Base-by-base conservation (phyloP, 805 yeast species). In the Metschnikowia peoriensis region DNA sequence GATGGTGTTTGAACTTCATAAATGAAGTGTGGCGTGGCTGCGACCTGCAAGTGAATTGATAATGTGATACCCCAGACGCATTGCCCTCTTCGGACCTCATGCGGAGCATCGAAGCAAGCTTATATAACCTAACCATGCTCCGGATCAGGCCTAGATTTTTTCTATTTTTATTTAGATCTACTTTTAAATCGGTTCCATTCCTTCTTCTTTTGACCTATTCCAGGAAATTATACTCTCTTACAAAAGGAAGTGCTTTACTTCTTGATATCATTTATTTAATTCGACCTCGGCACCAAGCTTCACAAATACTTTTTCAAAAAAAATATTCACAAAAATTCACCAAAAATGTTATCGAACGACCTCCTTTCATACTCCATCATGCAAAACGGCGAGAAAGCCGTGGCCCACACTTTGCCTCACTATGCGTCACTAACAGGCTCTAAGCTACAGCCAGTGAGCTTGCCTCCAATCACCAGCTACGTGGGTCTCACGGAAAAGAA, bases 351-450 rank as follows among this genome's bases (percentile, higher is more conserved):
- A 28, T 41, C 53, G 12, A 66, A 65, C 62, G 78, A 73, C 55
- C 67, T 73, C 43, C 62, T 72, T 52, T 61, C 70, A 47, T 73
- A 73, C 54, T 73, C 77, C 37, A 73, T 73, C 50, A 72, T 73
- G 76, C 62, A 64, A 55, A 56, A 58, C 41, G 67, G 66, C 35
- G 60, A 57, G 27, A 61, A 59, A 47, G 62, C 62, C 27, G 48
- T 56, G 38, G 49, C 52, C 37, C 61, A 59, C 45, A 29, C 45
- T 17, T 41, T 50, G 46, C 61, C 62, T 6, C 62, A 57, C 51
- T 57, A 53, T 28, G 61, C 62, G 29, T 51, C 57, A 6, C 47
- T 55, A 29, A 37, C 41, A 16, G 15, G 39, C 44, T 41, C 46
- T 14, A 53, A 49, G 32, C 47, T 47, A 27, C 45, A 42, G 16